Base-by-base conservation (phyloP, 2,329 filamentous ascomycete genomes). In the Ceratocystiopsis brevicomis region DNA sequence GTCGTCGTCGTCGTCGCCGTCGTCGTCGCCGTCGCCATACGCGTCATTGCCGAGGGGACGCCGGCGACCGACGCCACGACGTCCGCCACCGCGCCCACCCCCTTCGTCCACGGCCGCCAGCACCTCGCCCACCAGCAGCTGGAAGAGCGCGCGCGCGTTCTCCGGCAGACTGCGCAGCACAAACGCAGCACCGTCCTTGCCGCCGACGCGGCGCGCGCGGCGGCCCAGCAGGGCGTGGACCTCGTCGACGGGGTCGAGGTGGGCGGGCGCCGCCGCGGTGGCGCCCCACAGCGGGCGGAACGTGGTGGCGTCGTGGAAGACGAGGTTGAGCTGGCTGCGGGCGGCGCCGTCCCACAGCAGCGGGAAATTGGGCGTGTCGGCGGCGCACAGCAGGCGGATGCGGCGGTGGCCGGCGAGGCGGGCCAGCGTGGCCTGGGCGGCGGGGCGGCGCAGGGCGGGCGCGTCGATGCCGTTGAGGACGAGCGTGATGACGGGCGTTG, bases 221-320 rank as follows among this genome's bases (percentile, higher is more conserved):
- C 85, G 76, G 39, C 87, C 86, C 0, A 96, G 71, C 0, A 95
- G 69, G 53, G 83, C 78, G 57, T 94, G 83, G 14, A 96, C 86
- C 49, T 86, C 82, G 57, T 96, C 86, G 3, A 96, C 85, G 2
- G 83, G 76, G 53, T 93, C 84, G 3, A 71, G 68, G 19, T 21
- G 19, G 19, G 19, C 19, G 19, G 19, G 4, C 4, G 19, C 19
- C 4, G 19, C 19, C 4, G 19, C 19, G 19, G 19, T 4, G 19
- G 19, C 19, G 12, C 69, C 66, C 14, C 44, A 42, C 52, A 82
- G 84, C 1, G 83, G 70, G 1, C 73, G 68, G 55, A 94, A 95
- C 0, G 90, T 96, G 1, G 90, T 96, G 53, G 81, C 81, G 62
- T 98, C 87, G 62, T 98, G 90, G 60, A 92, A 95, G 25, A 85